phyloP scores from a whole-genome alignment of 495 filamentous ascomycete species.

The Xylaria intraflava region DNA sequence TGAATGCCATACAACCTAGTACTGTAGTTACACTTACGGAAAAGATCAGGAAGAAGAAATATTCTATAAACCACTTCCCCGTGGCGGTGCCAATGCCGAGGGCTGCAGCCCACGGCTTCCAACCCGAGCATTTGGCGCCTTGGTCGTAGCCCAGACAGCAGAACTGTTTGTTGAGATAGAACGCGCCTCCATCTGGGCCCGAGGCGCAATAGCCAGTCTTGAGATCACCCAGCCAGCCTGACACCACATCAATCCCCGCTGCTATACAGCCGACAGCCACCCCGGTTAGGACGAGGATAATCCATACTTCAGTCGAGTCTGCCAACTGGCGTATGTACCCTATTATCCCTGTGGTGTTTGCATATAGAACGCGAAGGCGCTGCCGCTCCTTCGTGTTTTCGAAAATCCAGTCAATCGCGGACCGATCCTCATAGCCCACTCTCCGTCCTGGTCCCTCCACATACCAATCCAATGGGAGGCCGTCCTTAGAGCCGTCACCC shows the following conservation, averaged over 20 bases:
- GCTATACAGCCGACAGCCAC: conserved; percentile 77
- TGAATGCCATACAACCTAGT: not conserved
- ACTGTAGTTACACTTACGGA: conserved; percentile 50
- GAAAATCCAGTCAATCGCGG: conserved; percentile 99
- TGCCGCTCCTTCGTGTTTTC: conserved; percentile 97
- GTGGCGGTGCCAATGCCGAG: conserved; percentile 56
- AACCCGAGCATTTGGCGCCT: conserved; percentile 68
- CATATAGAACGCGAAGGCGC: conserved; percentile 67
- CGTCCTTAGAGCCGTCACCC: conserved; percentile 49
- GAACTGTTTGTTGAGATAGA: conserved; percentile 84
- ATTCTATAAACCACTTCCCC: conserved; percentile 74
- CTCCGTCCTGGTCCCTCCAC: conserved; percentile 83
- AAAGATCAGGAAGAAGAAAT: conserved; percentile 74
- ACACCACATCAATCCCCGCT: conserved; percentile 84
- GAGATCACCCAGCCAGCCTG: conserved; percentile 88
- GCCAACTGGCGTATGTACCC: conserved; percentile 65
- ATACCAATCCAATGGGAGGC: conserved; percentile 72
- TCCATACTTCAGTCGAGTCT: conserved; percentile 87
- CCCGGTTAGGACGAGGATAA: conserved; percentile 69
- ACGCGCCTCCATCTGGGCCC: conserved; percentile 67
- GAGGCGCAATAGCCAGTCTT: conserved; percentile 85
- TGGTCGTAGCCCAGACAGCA: conserved; percentile 90
- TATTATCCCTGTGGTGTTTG: conserved; percentile 61
- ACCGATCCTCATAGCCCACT: conserved; percentile 93
- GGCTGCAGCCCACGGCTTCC: conserved; percentile 77